Conservation (phyloP, 1,284 basidiomycete genomes). For the Stygiomarasmius scandens region DNA sequence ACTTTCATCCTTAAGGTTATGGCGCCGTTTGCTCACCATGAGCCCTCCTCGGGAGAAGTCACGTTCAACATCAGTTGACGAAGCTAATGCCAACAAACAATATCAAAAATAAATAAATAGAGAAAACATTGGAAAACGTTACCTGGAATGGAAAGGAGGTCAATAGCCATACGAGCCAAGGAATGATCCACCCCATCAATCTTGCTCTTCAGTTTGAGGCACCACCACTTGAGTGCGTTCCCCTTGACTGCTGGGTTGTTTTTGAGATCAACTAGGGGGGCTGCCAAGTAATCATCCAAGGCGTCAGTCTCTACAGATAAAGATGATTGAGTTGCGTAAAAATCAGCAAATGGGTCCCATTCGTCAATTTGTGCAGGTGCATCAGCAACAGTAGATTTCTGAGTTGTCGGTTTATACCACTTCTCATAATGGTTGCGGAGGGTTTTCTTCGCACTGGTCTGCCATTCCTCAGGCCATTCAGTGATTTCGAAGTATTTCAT, state of each 20-base stretch:
- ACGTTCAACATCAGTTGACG: conserved; percentile 2
- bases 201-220: background rate
- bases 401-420: background rate
- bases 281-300: background rate
- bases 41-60: background rate
- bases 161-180: background rate
- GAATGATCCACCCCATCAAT: background rate
- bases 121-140: background rate
- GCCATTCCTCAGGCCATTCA: background rate
- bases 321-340: background rate
- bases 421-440: background rate
- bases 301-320: background rate
- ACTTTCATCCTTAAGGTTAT: background rate
- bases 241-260: background rate
- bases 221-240: conserved; percentile 2
- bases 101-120: background rate
- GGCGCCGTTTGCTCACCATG: background rate
- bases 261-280: too few relatives aligned
- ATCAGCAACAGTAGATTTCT: background rate
- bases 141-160: background rate
- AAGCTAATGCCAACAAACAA: background rate
- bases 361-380: background rate
- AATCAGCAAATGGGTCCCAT: background rate
- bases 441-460: background rate
- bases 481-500: background rate